Conservation (phyloP, 2,329 filamentous ascomycete genomes). For the Chaetothyriales sp. region DNA sequence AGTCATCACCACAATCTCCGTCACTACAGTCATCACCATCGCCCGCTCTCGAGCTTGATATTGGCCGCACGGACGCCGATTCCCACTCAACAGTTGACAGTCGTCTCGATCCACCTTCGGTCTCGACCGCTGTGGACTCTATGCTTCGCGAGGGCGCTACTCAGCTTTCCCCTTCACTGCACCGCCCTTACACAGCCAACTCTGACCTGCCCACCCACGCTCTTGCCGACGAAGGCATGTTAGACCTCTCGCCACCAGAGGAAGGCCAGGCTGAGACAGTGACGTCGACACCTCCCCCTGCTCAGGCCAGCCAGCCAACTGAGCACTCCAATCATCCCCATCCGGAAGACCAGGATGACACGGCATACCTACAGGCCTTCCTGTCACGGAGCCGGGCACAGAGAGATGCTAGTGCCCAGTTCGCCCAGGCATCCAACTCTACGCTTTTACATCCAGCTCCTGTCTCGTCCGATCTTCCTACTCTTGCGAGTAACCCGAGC, state of each 20-base stretch:
- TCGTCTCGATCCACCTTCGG: too few species aligned
- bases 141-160: too few species aligned
- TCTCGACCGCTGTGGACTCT: too few species aligned
- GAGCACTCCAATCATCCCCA: too few species aligned
- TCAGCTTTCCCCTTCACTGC: too few species aligned
- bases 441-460: background rate
- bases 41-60: background rate
- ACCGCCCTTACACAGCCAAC: background rate
- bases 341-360: constrained; percentile 13
- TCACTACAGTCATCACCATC: background rate
- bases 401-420: background rate
- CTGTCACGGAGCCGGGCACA: constrained; percentile 11
- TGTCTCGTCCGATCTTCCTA: background rate
- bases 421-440: background rate
- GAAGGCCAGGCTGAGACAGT: background rate
- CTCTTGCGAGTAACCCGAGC: background rate
- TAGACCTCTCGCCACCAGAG: background rate
- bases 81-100: too few species aligned
- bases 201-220: background rate
- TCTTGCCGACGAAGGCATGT: background rate
- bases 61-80: too few species aligned
- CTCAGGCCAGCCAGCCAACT: background rate
- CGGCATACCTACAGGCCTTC: constrained; percentile 17
- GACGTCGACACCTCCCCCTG: background rate
- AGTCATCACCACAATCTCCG: background rate